Evolutionary conservation across 2,329 filamentous ascomycete species (phyloP), one percentile per base, ranked within the genome.

Genomic region (Westerdykella sp.): DNA sequence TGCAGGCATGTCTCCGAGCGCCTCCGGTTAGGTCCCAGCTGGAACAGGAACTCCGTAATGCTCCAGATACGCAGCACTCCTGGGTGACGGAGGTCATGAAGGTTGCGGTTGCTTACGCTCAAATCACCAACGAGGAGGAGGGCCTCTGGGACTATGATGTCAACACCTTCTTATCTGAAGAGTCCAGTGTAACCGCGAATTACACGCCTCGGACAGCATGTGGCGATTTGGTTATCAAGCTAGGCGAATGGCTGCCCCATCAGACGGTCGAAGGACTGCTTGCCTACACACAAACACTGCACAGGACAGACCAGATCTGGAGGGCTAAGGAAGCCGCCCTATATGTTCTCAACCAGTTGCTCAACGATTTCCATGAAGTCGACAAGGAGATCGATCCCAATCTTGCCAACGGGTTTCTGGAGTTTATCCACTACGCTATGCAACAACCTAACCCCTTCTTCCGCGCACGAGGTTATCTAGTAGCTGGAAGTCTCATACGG

Each of bases 91-190:
- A 95, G 57, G 81, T 96, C 15, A 85, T 96, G 80, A 86, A 85
- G 63, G 77, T 96, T 51, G 80, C 89, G 9, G 81, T 89, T 15
- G 81, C 83, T 1, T 97, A 95, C 67, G 84, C 89, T 11, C 87
- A 91, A 52, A 94, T 98, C 55, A 90, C 86, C 2, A 83, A 81
- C 22, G 93, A 98, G 65, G 93, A 97, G 61, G 88, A 96, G 69
- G 88, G 87, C 6, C 71, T 98, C 9, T 98, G 93, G 93, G 88
- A 96, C 55, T 88, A 96, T 49, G 93, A 98, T 66, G 85, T 94
- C 54, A 97, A 95, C 45, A 78, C 98, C 2, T 98, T 94, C 68
- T 76, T 98, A 37, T 91, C 89, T 1, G 93, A 98, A 67, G 91
- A 97, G 69, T 91, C 88, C 2, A 91, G 89, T 2, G 85, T 96